Percentiles rank a stretch among this genome's conserved stretches.
phyloP scores from a whole-genome alignment of 768 basidiomycete genomes.

The Mycena pura region DNA sequence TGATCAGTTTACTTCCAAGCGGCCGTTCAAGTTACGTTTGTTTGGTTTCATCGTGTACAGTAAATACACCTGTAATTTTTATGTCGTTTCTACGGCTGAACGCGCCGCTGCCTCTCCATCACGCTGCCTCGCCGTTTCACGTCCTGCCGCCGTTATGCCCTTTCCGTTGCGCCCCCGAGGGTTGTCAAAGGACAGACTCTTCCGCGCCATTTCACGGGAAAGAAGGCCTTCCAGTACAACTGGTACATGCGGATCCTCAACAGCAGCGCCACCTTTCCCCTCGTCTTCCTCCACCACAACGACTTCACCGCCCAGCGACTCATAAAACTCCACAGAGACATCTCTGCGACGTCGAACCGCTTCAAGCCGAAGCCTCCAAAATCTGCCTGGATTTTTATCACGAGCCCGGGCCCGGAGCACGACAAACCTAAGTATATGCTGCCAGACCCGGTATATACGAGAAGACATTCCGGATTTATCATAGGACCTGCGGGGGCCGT shows the following conservation, averaged over 20 bases:
- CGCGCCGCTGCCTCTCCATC: background rate
- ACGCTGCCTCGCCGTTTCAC: background rate
- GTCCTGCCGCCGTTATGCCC: constrained; percentile 47
- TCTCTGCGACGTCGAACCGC: constrained; percentile 61
- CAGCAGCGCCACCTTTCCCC: constrained; percentile 58
- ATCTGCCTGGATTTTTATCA: too few species aligned
- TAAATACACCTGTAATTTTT: too few species aligned
- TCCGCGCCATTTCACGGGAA: constrained; percentile 76
- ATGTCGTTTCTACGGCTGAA: too few species aligned
- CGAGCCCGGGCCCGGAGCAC: too few species aligned
- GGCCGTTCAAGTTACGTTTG: too few species aligned
- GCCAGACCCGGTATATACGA: too few species aligned
- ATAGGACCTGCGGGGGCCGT: too few species aligned
- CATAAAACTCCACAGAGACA: constrained; percentile 71
- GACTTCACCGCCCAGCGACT: constrained; percentile 76
- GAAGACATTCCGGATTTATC: too few species aligned
- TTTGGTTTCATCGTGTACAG: too few species aligned
- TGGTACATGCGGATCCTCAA: constrained; percentile 79
- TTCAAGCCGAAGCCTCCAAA: too few species aligned
- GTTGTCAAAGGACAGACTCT: constrained; percentile 57
- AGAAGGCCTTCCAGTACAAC: constrained; percentile 83
- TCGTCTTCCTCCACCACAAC: constrained; percentile 81
- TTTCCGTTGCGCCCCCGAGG: constrained; percentile 61
- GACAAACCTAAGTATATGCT: too few species aligned
- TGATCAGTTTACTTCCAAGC: too few species aligned